Conservation (phyloP, 192 early-diverging fungal species). For the Dispira simplex region DNA sequence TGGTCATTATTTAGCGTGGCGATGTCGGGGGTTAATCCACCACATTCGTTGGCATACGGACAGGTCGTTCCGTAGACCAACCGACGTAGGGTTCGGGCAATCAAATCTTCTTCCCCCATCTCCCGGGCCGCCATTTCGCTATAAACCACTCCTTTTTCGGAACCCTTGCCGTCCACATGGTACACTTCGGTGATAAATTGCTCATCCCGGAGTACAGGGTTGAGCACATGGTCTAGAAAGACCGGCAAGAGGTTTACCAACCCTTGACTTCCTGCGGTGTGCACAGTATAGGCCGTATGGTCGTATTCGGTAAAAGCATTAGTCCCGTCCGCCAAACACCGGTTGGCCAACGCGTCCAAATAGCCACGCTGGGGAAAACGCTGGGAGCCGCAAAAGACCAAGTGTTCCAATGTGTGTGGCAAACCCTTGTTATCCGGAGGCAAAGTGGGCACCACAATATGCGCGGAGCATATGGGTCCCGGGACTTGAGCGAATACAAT, state of each 20-base stretch:
- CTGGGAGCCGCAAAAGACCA: slow-evolving; percentile 71
- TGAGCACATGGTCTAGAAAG: slow-evolving; percentile 67
- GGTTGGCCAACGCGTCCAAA: slow-evolving; percentile 54
- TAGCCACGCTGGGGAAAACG: slow-evolving; percentile 48
- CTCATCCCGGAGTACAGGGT: slow-evolving; percentile 49
- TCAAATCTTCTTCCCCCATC: slow-evolving; percentile 49
- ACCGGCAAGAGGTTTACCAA: slow-evolving; percentile 56
- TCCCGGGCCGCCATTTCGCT: slow-evolving; percentile 61
- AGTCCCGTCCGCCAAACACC: slow-evolving; percentile 60
- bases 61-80: slow-evolving; percentile 26
- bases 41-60: slow-evolving; percentile 58
- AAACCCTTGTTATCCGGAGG: slow-evolving; percentile 46
- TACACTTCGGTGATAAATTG: slow-evolving; percentile 73
- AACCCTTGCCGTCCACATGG: slow-evolving; percentile 50
- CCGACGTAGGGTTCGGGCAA: slow-evolving; percentile 11
- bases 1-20: slow-evolving; percentile 52
- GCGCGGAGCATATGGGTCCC: slow-evolving; percentile 46
- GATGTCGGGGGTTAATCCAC: slow-evolving; percentile 60
- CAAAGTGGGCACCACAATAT: slow-evolving; percentile 62
- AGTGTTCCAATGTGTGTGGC: slow-evolving; percentile 72
- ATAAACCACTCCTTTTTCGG: slow-evolving; percentile 67
- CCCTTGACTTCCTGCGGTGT: slow-evolving; percentile 43
- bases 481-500: slow-evolving; percentile 44
- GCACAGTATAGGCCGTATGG: slow-evolving; percentile 56
- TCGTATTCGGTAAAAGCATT: slow-evolving; percentile 45